Evolutionary conservation across 441 rosid genomes (phyloP).

Genomic region (Populus hybrid): DNA sequence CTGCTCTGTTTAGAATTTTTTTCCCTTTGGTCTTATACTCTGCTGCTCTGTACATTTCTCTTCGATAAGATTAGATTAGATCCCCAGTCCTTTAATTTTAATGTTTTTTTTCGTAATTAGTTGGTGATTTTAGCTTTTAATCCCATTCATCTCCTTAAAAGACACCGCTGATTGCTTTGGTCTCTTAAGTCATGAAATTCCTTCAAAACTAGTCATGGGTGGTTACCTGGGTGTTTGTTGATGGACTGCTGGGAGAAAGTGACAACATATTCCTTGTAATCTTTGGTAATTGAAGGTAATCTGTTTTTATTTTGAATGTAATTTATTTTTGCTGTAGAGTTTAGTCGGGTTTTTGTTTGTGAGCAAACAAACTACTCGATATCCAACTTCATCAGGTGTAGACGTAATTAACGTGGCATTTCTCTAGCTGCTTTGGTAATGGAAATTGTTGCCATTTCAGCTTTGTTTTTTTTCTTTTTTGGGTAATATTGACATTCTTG

Average conservation of each 20-base stretch:
- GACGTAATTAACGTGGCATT: background rate
- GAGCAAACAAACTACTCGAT: background rate
- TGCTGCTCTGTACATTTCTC: background rate
- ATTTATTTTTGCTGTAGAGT: background rate
- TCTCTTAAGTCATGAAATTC: background rate
- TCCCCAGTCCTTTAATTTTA: background rate
- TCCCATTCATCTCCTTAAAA: background rate
- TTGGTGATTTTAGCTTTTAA: background rate
- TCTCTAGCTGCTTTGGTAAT: background rate
- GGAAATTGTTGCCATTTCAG: background rate
- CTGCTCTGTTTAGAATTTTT: background rate
- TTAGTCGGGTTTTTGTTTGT: background rate
- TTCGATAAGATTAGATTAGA: slow-evolving; percentile 1
- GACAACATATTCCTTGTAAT: background rate
- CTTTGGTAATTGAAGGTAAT: background rate
- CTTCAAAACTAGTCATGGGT: background rate
- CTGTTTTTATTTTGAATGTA: background rate
- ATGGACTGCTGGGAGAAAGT: background rate
- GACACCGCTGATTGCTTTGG: background rate
- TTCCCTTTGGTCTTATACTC: background rate
- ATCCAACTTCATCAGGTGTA: background rate
- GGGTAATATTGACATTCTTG: background rate
- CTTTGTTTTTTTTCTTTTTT: background rate
- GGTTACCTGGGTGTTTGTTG: background rate
- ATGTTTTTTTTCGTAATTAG: background rate